Conservation (phyloP, 805 yeast species). For the Teunomyces kruisii region DNA sequence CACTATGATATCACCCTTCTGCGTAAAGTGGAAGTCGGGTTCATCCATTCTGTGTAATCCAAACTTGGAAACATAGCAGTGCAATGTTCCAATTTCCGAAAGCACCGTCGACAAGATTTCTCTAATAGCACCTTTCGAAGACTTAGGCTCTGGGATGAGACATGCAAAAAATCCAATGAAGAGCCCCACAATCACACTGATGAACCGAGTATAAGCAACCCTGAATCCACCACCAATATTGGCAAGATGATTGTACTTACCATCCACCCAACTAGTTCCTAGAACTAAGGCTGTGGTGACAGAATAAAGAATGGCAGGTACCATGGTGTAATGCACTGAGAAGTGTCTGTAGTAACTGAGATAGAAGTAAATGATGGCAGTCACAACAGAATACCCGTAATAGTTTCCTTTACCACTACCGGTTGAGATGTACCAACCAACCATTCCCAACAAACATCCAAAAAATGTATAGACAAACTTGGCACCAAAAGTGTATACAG, state of each 20-base stretch:
- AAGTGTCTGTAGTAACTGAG: constrained; percentile 30
- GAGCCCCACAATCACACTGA: constrained; percentile 30
- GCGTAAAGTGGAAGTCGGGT: constrained; percentile 16
- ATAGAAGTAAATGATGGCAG: constrained; percentile 23
- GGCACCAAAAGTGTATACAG: constrained; percentile 23
- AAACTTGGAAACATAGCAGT: constrained; percentile 28
- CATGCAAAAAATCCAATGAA: constrained; percentile 30
- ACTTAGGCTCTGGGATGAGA: constrained; percentile 29
- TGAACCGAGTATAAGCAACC: constrained; percentile 27
- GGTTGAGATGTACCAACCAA: constrained; percentile 33
- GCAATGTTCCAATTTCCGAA: constrained; percentile 26
- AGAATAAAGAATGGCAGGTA: constrained; percentile 27
- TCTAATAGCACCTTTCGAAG: constrained; percentile 27
- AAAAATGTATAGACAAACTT: constrained; percentile 26
- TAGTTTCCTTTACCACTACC: constrained; percentile 24
- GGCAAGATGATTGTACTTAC: constrained; percentile 13
- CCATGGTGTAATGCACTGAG: constrained; percentile 23
- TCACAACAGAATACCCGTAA: constrained; percentile 31
- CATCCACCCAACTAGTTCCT: constrained; percentile 35
- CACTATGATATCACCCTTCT: constrained; percentile 21
- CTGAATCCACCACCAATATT: constrained; percentile 28
- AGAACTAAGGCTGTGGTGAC: constrained; percentile 30
- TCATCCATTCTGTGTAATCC: constrained; percentile 21
- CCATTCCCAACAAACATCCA: constrained; percentile 30
- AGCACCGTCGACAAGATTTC: constrained; percentile 20